Evolutionary conservation across 1,284 basidiomycete genomes (phyloP).

Genomic region (Ceratobasidium sp.): DNA sequence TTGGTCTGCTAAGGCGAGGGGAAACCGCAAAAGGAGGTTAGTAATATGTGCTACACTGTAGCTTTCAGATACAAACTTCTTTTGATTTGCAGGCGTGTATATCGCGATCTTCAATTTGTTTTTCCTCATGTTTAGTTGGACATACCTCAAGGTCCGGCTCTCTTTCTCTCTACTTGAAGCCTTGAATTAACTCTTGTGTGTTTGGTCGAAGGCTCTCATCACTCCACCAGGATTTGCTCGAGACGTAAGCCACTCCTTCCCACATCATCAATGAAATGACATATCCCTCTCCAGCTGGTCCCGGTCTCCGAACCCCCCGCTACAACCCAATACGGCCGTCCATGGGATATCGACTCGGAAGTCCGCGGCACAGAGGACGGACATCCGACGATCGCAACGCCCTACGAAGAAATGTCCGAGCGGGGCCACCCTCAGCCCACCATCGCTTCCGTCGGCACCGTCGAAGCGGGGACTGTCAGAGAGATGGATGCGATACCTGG

Average conservation of each 20-base stretch:
- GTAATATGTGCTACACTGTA: no score
- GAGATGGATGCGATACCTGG: neutral
- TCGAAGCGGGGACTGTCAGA: neutral
- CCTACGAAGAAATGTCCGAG: constrained; percentile 42
- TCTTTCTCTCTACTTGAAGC: constrained; percentile 47
- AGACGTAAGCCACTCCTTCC: constrained; percentile 65
- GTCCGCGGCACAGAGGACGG: constrained; percentile 32
- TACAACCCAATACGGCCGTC: constrained; percentile 31
- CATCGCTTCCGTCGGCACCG: neutral
- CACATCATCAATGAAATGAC: neutral
- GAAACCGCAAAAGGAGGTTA: constrained; percentile 32
- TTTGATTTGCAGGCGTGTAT: constrained; percentile 76
- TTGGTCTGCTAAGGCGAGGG: constrained; percentile 69
- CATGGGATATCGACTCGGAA: constrained; percentile 42
- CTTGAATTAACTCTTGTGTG: neutral
- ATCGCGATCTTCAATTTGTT: constrained; percentile 71
- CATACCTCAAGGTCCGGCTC: constrained; percentile 71
- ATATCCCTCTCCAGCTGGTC: constrained; percentile 53
- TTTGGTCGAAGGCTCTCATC: constrained; percentile 62
- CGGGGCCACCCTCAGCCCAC: constrained; percentile 25
- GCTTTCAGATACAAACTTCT: no score
- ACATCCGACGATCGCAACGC: constrained; percentile 27
- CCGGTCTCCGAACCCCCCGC: constrained; percentile 50
- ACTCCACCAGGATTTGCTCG: constrained; percentile 77
- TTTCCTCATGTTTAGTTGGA: constrained; percentile 78